Percentiles rank a stretch among this genome's conserved stretches.
Conservation (phyloP, 805 yeast genomes). For the Metschnikowia drakensbergensis region DNA sequence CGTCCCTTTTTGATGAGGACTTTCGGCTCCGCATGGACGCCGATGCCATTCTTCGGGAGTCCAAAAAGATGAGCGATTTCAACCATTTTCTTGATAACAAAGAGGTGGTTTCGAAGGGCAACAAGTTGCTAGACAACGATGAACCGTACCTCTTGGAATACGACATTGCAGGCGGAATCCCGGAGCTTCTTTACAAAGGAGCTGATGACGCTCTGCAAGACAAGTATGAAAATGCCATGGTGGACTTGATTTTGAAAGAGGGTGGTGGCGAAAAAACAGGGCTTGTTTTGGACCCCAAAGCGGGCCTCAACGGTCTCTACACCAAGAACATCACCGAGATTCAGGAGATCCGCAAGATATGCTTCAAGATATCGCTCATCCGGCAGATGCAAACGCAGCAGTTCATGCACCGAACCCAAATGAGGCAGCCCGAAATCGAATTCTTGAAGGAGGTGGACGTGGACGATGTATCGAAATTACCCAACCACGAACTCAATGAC, state of each 20-base stretch:
- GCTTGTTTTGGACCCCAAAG: slow-evolving; percentile 34
- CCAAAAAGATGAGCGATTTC: slow-evolving; percentile 64
- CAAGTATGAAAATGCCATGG: slow-evolving; percentile 32
- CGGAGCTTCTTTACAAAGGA: slow-evolving; percentile 57
- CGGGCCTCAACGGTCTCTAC: slow-evolving; percentile 60
- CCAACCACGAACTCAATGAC: slow-evolving; percentile 60
- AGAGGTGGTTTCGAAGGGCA: slow-evolving; percentile 40
- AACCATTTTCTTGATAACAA: slow-evolving; percentile 40
- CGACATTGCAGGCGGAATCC: slow-evolving; percentile 77
- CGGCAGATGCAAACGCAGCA: slow-evolving; percentile 87
- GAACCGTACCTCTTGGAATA: slow-evolving; percentile 75
- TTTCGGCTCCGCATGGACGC: slow-evolving; percentile 60
- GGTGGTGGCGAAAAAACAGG: slow-evolving; percentile 17
- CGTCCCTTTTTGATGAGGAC: slow-evolving; percentile 57
- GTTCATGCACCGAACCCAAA: slow-evolving; percentile 68
- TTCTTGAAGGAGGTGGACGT: slow-evolving; percentile 64
- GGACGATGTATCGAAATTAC: slow-evolving; percentile 76
- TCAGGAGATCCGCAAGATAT: slow-evolving; percentile 83
- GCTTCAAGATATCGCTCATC: slow-evolving; percentile 83
- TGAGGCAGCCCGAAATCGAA: slow-evolving; percentile 65
- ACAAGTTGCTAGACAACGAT: slow-evolving; percentile 49
- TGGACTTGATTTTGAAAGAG: slow-evolving; percentile 31
- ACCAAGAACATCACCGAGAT: slow-evolving; percentile 68
- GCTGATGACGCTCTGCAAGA: slow-evolving; percentile 42
- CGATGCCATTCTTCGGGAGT: slow-evolving; percentile 63